These are phyloP conservation scores for Friedmanniomyces simplex DNA, from an alignment of 495 filamentous ascomycete genomes.

Conservation along the genomic window DNA sequence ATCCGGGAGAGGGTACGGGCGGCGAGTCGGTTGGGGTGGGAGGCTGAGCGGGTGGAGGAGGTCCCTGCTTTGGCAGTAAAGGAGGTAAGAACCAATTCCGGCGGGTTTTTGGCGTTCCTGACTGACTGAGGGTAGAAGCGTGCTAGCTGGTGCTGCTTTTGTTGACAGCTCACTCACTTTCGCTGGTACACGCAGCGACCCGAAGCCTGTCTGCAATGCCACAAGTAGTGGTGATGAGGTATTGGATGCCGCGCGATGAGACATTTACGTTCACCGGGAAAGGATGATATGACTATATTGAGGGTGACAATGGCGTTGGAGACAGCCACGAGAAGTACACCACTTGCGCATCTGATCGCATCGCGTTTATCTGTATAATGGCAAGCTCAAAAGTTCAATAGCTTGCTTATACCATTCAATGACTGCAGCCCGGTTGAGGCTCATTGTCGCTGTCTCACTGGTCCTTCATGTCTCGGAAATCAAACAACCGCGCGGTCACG, in stretches of 20 bases:
- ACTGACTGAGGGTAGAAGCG: background rate
- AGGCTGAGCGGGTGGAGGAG: background rate
- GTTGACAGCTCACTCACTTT: background rate
- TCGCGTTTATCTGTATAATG: background rate
- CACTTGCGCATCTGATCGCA: background rate
- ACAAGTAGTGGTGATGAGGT: background rate
- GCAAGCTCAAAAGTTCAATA: constrained; percentile 4
- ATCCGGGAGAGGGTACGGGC: constrained; percentile 14
- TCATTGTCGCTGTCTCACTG: too few relatives aligned
- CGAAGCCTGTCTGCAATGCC: too few relatives aligned
- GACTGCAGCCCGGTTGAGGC: background rate
- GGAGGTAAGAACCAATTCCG: background rate
- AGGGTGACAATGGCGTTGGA: background rate
- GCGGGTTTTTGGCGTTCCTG: background rate
- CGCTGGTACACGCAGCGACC: background rate
- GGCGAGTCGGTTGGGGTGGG: background rate
- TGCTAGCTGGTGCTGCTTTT: background rate
- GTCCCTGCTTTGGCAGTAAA: background rate
- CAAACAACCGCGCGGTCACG: too few relatives aligned
- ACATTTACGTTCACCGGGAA: background rate
- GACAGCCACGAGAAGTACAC: background rate
- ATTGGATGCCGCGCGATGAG: background rate
- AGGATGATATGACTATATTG: background rate
- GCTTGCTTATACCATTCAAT: background rate
- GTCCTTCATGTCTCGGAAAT: too few relatives aligned